Evolutionary conservation across 768 basidiomycete genomes (phyloP), one percentile per base, ranked within the genome.

Genomic region (Dentipellis fragilis): DNA sequence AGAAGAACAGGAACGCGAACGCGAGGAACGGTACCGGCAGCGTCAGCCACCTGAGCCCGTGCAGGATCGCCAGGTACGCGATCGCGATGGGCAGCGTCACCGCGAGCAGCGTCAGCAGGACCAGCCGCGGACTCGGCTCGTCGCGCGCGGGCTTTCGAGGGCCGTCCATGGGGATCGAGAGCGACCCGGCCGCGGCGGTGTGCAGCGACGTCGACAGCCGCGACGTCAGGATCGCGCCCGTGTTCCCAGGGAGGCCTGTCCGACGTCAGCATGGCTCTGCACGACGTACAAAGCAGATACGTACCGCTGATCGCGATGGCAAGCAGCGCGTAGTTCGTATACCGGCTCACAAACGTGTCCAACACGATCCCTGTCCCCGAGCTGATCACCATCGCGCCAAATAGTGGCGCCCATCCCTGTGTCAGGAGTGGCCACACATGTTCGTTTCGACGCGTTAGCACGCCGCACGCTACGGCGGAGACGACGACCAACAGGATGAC

Each of bases 281-380:
- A 6, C 6, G 14, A 16, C 16, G 42, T 17, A 38, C 19, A 21
- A 22, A 54, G 17, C 14, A 21, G 38, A 16, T 5, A 69, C 80
- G 49, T 64, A 84, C 93, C 92, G 35, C 89, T 89, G 58, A 96
- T 88, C 2, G 92, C 89, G 11, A 94, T 80, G 1, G 89, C 87
- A 12, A 99, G 75, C 0, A 97, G 70, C 0, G 89, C 92, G 65
- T 89, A 98, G 2, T 91, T 94, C 55, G 86, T 80, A 62, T 92
- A 98, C 37, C 81, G 76, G 60, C 83, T 85, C 6, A 95, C 93
- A 60, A 94, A 96, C 49, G 80, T 77, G 63, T 97, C 93, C 10
- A 99, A 80, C 0, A 97, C 87, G 59, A 97, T 85, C 0, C 96
- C 96, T 0, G 95, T 89, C 0, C 81, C 90, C 56, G 84, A 87